Evolutionary conservation across 176 grass and related monocot genomes (phyloP).

Genomic region (Aegilops speltoides): DNA sequence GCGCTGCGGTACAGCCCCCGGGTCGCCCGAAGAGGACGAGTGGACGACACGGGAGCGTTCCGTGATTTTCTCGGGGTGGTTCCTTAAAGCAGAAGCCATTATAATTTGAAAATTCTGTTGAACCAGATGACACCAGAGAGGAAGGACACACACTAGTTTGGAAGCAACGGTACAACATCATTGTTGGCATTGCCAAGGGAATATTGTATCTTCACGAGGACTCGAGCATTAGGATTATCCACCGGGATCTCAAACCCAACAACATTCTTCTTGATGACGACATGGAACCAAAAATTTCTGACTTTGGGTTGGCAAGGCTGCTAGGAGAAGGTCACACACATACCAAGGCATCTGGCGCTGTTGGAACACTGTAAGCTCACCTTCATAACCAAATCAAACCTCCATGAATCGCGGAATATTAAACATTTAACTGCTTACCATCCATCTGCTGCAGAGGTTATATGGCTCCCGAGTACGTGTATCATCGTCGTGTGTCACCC

Average conservation of each 20-base stretch:
- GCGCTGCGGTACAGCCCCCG: no score
- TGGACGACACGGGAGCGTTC: no score
- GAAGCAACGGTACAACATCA: not conserved
- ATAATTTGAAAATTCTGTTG: no score
- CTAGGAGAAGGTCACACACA: not conserved
- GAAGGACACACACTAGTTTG: no score
- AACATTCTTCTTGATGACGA: not conserved
- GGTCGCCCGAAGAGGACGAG: no score
- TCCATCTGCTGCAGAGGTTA: not conserved
- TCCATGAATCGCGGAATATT: not conserved
- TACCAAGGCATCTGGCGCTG: not conserved
- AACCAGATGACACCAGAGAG: no score
- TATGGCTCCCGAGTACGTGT: not conserved
- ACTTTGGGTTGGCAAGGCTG: not conserved
- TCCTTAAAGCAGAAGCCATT: no score
- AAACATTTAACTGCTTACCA: not conserved
- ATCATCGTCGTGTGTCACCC: not conserved
- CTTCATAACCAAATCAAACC: not conserved
- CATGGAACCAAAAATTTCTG: not conserved
- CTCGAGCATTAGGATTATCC: not conserved
- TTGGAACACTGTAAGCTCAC: not conserved
- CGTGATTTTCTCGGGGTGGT: no score
- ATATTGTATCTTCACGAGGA: conserved; percentile 12
- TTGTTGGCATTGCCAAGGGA: not conserved
- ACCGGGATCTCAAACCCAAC: not conserved